Evolutionary conservation across 768 basidiomycete species (phyloP).

Genomic region (Hypholoma fasciculare): DNA sequence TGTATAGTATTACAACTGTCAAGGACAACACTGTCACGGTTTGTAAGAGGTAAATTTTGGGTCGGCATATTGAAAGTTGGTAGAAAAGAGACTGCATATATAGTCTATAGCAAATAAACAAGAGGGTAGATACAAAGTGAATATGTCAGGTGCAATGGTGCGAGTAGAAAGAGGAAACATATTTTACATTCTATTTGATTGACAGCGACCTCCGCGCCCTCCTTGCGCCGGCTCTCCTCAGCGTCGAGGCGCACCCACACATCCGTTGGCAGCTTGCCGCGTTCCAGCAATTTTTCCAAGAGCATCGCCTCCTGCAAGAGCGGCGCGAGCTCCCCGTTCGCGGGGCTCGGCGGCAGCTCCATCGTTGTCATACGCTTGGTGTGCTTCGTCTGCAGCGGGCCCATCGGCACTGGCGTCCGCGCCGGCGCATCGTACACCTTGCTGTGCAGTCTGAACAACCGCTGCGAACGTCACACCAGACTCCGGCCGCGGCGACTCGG

Average conservation of each 20-base stretch:
- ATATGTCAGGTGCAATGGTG: too few relatives aligned
- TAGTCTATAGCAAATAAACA: too few relatives aligned
- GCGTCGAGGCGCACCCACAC: conserved; percentile 7
- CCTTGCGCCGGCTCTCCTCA: conserved; percentile 17
- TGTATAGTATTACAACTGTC: too few relatives aligned
- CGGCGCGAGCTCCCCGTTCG: conserved; percentile 49
- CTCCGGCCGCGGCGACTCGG: conserved; percentile 5
- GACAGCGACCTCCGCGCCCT: conserved; percentile 15
- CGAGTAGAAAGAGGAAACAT: too few relatives aligned
- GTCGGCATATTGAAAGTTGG: too few relatives aligned
- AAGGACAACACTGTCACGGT: too few relatives aligned
- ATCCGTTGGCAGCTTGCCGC: conserved; percentile 47
- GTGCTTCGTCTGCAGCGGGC: conserved; percentile 21
- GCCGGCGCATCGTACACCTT: conserved; percentile 46
- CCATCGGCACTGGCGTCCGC: conserved; percentile 15
- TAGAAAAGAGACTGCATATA: too few relatives aligned
- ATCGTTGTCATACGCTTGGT: conserved; percentile 29
- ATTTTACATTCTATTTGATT: too few relatives aligned
- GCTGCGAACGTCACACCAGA: conserved; percentile 44
- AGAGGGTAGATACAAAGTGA: too few relatives aligned
- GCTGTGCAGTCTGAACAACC: conserved; percentile 58
- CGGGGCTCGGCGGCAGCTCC: conserved; percentile 46
- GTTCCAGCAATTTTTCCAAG: conserved; percentile 53
- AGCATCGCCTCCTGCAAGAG: conserved; percentile 60
- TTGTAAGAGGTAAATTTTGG: too few relatives aligned